Evolutionary conservation across 1,284 basidiomycete species (phyloP).

Genomic region (Cutaneotrichosporon spelunceum): DNA sequence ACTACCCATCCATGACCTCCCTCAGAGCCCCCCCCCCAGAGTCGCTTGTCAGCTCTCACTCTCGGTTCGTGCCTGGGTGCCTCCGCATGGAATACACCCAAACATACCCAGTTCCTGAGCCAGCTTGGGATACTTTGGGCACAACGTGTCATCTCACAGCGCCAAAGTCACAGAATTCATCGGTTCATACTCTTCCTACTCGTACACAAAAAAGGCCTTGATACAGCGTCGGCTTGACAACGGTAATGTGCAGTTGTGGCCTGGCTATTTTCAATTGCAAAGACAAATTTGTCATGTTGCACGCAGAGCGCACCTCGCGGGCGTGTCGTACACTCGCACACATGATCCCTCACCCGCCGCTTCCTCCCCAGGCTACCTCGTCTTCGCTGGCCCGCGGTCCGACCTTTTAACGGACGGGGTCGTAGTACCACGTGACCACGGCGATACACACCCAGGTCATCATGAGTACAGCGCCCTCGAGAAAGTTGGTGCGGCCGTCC

Average conservation of each 20-base stretch:
- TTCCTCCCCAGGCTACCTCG: neutral
- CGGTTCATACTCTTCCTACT: neutral
- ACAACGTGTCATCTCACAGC: too few species aligned
- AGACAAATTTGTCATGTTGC: neutral
- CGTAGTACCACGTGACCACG: constrained; percentile 43
- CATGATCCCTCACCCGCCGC: neutral
- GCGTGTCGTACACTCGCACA: neutral
- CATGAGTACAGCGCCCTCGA: constrained; percentile 60
- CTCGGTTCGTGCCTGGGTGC: too few species aligned
- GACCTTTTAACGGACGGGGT: constrained; percentile 18
- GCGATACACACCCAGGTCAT: constrained; percentile 52
- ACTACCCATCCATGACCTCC: too few species aligned
- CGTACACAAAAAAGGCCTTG: neutral
- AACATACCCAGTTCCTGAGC: too few species aligned
- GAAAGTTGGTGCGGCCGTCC: constrained; percentile 81
- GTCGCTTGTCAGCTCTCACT: too few species aligned
- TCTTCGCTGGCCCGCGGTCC: neutral
- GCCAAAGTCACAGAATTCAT: neutral
- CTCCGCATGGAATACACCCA: too few species aligned
- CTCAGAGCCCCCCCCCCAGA: too few species aligned
- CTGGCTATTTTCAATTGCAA: constrained; percentile 3
- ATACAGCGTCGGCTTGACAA: constrained; percentile 6
- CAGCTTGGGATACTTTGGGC: too few species aligned
- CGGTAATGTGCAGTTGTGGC: constrained; percentile 2
- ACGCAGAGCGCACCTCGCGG: neutral